These are phyloP conservation scores for Talaromyces sp. DNA, from an alignment of 2,329 filamentous ascomycete species.

Conservation along the genomic window DNA sequence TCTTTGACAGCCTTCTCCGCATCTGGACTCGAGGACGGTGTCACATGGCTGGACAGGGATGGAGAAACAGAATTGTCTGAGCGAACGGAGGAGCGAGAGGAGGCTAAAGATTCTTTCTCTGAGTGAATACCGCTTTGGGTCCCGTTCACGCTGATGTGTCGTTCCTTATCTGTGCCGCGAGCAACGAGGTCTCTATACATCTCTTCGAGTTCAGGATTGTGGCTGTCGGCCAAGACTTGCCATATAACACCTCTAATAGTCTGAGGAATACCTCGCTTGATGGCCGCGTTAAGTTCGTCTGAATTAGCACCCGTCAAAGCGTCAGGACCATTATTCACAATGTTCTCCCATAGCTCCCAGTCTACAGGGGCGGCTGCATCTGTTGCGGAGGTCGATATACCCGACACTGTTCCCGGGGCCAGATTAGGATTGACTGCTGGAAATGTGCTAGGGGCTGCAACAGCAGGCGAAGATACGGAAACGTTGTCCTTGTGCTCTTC, in stretches of 20 bases:
- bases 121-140: slow-evolving; percentile 48
- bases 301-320: slow-evolving; percentile 82
- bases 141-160: slow-evolving; percentile 51
- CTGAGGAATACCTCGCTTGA: slow-evolving; percentile 87
- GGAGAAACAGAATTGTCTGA: slow-evolving; percentile 66
- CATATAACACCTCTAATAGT: slow-evolving; percentile 97
- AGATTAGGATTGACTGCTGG: slow-evolving; percentile 63
- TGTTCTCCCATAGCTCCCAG: slow-evolving; percentile 96
- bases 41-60: slow-evolving; percentile 51
- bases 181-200: slow-evolving; percentile 78
- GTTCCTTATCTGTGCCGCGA: slow-evolving; percentile 76
- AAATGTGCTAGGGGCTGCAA: slow-evolving; percentile 29
- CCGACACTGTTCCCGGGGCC: slow-evolving; percentile 79
- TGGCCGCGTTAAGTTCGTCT: slow-evolving; percentile 83
- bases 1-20: slow-evolving; percentile 60
- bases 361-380: slow-evolving; percentile 72
- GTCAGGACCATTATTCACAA: slow-evolving; percentile 89
- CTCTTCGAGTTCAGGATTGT: slow-evolving; percentile 80
- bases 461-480: slow-evolving; percentile 19
- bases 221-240: slow-evolving; percentile 94
- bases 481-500: slow-evolving; percentile 42
- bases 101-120: slow-evolving; percentile 60
- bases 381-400: slow-evolving; percentile 64
- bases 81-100: slow-evolving; percentile 78
- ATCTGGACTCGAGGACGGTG: slow-evolving; percentile 51